Evolutionary conservation across 768 basidiomycete species (phyloP).

Genomic region (Boletellus ananiceps): DNA sequence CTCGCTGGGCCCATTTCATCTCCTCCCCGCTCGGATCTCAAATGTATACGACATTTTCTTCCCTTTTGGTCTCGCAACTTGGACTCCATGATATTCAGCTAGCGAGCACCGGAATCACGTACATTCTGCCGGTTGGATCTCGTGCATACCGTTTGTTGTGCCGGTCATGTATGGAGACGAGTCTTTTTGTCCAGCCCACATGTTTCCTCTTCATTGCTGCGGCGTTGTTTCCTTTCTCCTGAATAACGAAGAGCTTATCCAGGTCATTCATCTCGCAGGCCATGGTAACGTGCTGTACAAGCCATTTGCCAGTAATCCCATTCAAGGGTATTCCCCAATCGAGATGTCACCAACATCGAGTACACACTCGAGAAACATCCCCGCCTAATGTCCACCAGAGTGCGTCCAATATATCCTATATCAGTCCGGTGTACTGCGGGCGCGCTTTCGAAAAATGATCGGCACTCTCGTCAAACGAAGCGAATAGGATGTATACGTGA

Average conservation of each 20-base stretch:
- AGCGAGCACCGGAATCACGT: background rate
- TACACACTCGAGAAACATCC: slow-evolving; percentile 1
- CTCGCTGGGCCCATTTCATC: background rate
- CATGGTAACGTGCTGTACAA: background rate
- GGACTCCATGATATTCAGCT: background rate
- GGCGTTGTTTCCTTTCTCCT: background rate
- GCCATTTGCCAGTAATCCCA: slow-evolving; percentile 1
- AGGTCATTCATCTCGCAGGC: background rate
- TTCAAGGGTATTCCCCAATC: background rate
- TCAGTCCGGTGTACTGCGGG: background rate
- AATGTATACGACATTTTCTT: background rate
- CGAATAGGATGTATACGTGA: background rate
- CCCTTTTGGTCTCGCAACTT: background rate
- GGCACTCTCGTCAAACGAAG: slow-evolving; percentile 2
- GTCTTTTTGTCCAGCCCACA: background rate
- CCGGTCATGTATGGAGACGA: background rate
- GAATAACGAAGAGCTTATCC: background rate
- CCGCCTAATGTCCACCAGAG: slow-evolving; percentile 6
- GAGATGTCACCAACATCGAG: slow-evolving; percentile 1
- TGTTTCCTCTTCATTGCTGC: background rate
- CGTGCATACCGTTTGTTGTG: background rate
- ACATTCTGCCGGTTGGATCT: background rate
- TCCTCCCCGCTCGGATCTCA: background rate
- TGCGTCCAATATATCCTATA: background rate
- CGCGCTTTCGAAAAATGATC: slow-evolving; percentile 5